These are phyloP conservation scores for Lasiodiplodia theobromae DNA, from an alignment of 2,329 filamentous ascomycete species.

Conservation along the genomic window DNA sequence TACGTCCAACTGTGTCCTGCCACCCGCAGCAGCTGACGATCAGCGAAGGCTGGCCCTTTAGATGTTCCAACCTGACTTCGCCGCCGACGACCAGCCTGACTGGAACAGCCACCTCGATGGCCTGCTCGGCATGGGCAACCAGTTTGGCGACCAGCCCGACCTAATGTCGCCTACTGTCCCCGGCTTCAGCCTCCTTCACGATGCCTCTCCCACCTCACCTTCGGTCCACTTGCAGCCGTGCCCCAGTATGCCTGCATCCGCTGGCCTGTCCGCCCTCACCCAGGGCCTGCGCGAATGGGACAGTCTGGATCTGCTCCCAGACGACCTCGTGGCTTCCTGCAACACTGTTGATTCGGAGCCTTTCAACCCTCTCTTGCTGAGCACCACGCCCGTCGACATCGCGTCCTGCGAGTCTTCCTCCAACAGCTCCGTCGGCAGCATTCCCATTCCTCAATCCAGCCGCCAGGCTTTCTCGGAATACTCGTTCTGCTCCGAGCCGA, in stretches of 20 bases:
- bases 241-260: background rate
- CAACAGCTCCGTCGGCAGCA: slow-evolving; percentile 18
- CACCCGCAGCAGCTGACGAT: background rate
- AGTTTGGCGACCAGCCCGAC: slow-evolving; percentile 9
- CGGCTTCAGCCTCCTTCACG: slow-evolving; percentile 20
- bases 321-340: slow-evolving; percentile 14
- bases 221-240: slow-evolving; percentile 16
- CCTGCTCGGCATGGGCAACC: slow-evolving; percentile 13
- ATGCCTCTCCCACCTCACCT: slow-evolving; percentile 4
- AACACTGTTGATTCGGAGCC: slow-evolving; percentile 12
- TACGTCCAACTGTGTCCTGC: background rate
- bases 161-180: background rate
- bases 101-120: slow-evolving; percentile 4
- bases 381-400: background rate
- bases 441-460: slow-evolving; percentile 23
- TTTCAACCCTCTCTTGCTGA: slow-evolving; percentile 15
- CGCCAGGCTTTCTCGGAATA: slow-evolving; percentile 14
- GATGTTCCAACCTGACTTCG: background rate
- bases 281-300: slow-evolving; percentile 19
- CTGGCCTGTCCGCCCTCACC: slow-evolving; percentile 7
- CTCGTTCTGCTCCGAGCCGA: slow-evolving; percentile 22
- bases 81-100: background rate
- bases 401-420: background rate
- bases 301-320: background rate
- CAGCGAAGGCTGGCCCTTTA: slow-evolving; percentile 1